Conservation (phyloP, 2,329 filamentous ascomycete species). For the Metarhizium humberi region DNA sequence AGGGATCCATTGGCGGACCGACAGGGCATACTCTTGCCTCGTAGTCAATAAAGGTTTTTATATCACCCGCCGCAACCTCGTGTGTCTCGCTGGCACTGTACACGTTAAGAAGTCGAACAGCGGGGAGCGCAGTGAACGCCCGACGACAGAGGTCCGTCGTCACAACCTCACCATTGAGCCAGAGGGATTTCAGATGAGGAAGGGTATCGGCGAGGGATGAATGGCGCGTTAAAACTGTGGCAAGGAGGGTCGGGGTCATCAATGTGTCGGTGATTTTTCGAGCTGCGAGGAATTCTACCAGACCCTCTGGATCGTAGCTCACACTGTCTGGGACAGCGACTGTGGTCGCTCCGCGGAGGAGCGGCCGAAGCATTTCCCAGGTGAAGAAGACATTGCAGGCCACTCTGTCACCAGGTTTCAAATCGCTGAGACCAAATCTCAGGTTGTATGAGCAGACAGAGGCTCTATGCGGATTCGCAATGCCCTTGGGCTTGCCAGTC, state of each 20-base stretch:
- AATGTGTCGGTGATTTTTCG: constrained; percentile 68
- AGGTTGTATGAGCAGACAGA: constrained; percentile 66
- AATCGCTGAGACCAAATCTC: constrained; percentile 60
- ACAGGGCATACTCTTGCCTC: constrained; percentile 63
- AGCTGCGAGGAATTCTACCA: constrained; percentile 59
- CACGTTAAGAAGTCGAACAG: constrained; percentile 63
- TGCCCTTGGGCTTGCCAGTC: constrained; percentile 72
- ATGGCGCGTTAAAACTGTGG: constrained; percentile 63
- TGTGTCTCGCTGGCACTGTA: constrained; percentile 80
- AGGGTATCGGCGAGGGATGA: constrained; percentile 54
- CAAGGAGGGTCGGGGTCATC: constrained; percentile 73
- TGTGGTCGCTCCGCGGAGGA: constrained; percentile 67
- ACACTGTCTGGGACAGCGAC: constrained; percentile 65
- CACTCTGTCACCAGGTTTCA: constrained; percentile 63
- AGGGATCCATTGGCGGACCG: constrained; percentile 57
- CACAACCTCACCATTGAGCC: constrained; percentile 78
- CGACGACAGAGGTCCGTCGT: constrained; percentile 66
- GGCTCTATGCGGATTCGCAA: constrained; percentile 69
- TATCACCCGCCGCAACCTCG: constrained; percentile 69
- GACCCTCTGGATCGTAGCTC: constrained; percentile 67
- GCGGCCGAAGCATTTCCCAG: constrained; percentile 73
- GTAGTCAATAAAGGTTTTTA: constrained; percentile 55
- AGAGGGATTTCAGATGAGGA: constrained; percentile 59
- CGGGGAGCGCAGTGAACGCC: constrained; percentile 57
- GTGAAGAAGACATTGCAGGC: constrained; percentile 87